Evolutionary conservation across 2,329 filamentous ascomycete genomes (phyloP).

Genomic region (Aureobasidium leucospermi): DNA sequence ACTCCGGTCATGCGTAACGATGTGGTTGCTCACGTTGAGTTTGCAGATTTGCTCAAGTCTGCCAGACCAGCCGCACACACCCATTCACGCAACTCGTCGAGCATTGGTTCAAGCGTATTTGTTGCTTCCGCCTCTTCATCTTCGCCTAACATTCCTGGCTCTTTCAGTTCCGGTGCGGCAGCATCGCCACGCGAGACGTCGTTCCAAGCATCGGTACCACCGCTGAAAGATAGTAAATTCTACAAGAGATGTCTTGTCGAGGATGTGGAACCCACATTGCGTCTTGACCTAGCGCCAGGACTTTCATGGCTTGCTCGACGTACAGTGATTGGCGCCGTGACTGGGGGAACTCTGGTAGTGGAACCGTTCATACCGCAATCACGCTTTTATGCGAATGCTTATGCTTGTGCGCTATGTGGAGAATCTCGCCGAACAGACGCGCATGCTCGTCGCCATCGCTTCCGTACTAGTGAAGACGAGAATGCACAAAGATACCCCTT

Average conservation of each 20-base stretch:
- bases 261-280: conserved; percentile 89
- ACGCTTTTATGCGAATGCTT: conserved; percentile 49
- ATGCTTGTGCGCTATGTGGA: conserved; percentile 81
- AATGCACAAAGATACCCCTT: conserved; percentile 83
- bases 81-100: conserved; percentile 63
- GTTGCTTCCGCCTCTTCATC: conserved; percentile 21
- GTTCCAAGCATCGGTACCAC: conserved; percentile 38
- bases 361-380: conserved; percentile 61
- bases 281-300: conserved; percentile 81
- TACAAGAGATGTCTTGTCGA: conserved; percentile 85
- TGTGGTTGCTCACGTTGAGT: conserved; percentile 74
- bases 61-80: conserved; percentile 49
- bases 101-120: conserved; percentile 35
- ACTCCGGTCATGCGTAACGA: conserved; percentile 79
- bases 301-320: conserved; percentile 90
- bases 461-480: conserved; percentile 80
- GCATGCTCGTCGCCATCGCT: conserved; percentile 75
- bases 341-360: conserved; percentile 78
- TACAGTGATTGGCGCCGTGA: conserved; percentile 73
- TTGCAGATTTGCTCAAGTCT: conserved; percentile 65
- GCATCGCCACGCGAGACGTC: conserved; percentile 27
- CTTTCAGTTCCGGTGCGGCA: conserved; percentile 31
- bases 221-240: conserved; percentile 84
- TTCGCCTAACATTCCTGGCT: conserved; percentile 36
- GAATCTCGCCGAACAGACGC: conserved; percentile 65